Conservation (phyloP, 768 basidiomycete species). For the Tremella mesenterica region DNA sequence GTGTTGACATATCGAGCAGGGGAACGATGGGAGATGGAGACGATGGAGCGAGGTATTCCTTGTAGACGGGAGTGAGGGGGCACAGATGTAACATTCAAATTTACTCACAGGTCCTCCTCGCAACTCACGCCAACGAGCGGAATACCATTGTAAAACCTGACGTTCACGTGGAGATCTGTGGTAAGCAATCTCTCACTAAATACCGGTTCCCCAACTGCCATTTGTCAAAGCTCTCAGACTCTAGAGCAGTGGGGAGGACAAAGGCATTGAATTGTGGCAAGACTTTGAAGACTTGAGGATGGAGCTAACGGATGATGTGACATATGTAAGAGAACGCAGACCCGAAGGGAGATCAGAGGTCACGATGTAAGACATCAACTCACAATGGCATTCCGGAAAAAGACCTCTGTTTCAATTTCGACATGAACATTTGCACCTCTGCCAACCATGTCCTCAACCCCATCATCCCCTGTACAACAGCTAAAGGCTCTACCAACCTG, state of each 20-base stretch:
- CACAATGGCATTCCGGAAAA: constrained; percentile 33
- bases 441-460: constrained; percentile 29
- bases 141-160: constrained; percentile 36
- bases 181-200: neutral
- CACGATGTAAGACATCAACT: constrained; percentile 4
- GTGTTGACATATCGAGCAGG: too few species aligned
- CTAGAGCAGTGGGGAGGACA: too few species aligned
- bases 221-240: too few species aligned
- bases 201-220: too few species aligned
- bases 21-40: too few species aligned
- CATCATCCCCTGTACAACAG: constrained; percentile 30
- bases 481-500: constrained; percentile 35
- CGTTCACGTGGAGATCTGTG: constrained; percentile 28
- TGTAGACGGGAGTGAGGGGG: too few species aligned
- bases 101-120: constrained; percentile 26
- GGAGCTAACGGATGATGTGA: too few species aligned
- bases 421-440: constrained; percentile 36
- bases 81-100: too few species aligned
- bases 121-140: constrained; percentile 31
- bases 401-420: constrained; percentile 27
- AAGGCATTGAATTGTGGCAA: too few species aligned
- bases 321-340: too few species aligned
- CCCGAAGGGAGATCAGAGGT: neutral
- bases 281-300: too few species aligned
- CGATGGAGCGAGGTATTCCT: too few species aligned